A percentile compares a stretch with the other conserved stretches of the same genome.
These are phyloP conservation scores for Kalaharituber pfeilii DNA, from an alignment of 2,329 filamentous ascomycete species.

Conservation along the genomic window DNA sequence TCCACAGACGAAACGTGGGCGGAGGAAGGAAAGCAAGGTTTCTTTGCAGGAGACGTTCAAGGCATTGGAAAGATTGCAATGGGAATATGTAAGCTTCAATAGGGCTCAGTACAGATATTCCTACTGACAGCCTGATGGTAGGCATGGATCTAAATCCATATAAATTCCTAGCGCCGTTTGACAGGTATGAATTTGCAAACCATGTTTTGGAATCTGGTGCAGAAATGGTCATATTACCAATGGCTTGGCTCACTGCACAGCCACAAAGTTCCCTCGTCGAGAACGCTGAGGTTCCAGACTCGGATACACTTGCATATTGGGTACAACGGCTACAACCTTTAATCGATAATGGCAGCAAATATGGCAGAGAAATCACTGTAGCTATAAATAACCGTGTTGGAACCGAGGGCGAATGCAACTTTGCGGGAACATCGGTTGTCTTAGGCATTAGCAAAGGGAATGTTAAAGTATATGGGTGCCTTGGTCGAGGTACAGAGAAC, in stretches of 20 bases:
- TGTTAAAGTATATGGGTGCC: constrained; percentile 49
- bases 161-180: constrained; percentile 34
- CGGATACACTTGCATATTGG: constrained; percentile 62
- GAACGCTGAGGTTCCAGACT: constrained; percentile 41
- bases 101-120: constrained; percentile 7
- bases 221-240: constrained; percentile 50
- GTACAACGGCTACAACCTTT: constrained; percentile 50
- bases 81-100: constrained; percentile 38
- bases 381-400: constrained; percentile 56
- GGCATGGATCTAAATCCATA: constrained; percentile 41
- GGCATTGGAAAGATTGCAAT: constrained; percentile 38
- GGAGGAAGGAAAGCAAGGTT: constrained; percentile 36
- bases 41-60: constrained; percentile 18
- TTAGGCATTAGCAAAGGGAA: constrained; percentile 47
- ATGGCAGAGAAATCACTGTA: constrained; percentile 41
- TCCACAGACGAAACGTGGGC: constrained; percentile 46
- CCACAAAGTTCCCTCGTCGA: constrained; percentile 33
- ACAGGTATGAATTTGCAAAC: constrained; percentile 36
- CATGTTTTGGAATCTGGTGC: constrained; percentile 41
- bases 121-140: constrained; percentile 15
- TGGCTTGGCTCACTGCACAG: constrained; percentile 56
- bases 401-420: constrained; percentile 46
- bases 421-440: constrained; percentile 58
- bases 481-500: constrained; percentile 53
- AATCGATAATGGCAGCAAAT: constrained; percentile 32